Evolutionary conservation across 495 filamentous ascomycete species (phyloP).

Genomic region (Talaromyces stipitatus): DNA sequence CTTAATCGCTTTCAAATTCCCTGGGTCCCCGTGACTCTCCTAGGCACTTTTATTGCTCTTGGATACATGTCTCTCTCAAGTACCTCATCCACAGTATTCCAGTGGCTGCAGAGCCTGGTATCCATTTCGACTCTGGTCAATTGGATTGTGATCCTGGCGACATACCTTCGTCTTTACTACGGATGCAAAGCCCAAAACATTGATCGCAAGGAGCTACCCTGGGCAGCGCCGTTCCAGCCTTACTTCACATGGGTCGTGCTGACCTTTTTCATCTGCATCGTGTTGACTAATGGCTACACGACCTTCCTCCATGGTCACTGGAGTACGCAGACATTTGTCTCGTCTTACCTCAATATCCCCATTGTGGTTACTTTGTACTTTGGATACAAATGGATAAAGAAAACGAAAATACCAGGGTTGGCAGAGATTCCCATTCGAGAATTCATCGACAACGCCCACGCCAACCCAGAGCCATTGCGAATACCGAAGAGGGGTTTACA

Average conservation of each 20-base stretch:
- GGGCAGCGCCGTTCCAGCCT: constrained; percentile 39
- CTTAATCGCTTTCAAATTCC: constrained; percentile 27
- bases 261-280: constrained; percentile 25
- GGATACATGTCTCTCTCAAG: constrained; percentile 18
- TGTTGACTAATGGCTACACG: constrained; percentile 49
- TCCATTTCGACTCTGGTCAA: constrained; percentile 44
- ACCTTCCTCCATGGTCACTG: constrained; percentile 48
- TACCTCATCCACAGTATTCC: constrained; percentile 14
- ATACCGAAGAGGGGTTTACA: constrained; percentile 9
- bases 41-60: constrained; percentile 11
- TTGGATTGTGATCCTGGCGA: constrained; percentile 45
- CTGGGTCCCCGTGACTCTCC: constrained; percentile 20
- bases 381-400: constrained; percentile 46
- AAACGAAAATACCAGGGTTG: constrained; percentile 44
- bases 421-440: constrained; percentile 44
- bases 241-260: constrained; percentile 42
- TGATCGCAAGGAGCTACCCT: constrained; percentile 31
- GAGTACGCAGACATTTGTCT: constrained; percentile 21
- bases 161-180: constrained; percentile 47
- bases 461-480: constrained; percentile 15
- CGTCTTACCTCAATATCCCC: constrained; percentile 41
- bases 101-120: constrained; percentile 47
- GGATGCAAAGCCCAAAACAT: constrained; percentile 40
- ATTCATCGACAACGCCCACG: constrained; percentile 26
- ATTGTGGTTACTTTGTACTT: constrained; percentile 44